phyloP scores from a whole-genome alignment of 805 yeast genomes.

The Barnettozyma siamensis region DNA sequence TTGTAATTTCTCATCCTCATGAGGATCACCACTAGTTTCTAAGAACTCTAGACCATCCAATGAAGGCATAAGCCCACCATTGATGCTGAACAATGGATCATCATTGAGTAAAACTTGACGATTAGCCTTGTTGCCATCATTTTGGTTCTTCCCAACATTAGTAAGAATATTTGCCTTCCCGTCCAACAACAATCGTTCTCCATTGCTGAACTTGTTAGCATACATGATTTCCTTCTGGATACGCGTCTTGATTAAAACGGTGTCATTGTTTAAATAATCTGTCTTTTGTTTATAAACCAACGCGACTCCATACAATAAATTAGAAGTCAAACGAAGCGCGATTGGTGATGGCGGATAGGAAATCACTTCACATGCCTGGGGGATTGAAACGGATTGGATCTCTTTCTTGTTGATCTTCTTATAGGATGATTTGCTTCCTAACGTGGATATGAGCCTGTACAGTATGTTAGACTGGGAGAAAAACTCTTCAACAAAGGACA shows the following conservation, averaged over 20 bases:
- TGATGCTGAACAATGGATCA: constrained; percentile 34
- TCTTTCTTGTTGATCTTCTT: constrained; percentile 29
- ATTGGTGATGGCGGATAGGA: constrained; percentile 17
- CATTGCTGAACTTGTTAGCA: background rate
- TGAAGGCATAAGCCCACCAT: constrained; percentile 26
- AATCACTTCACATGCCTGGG: constrained; percentile 33
- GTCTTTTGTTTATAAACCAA: constrained; percentile 43
- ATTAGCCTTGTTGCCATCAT: background rate
- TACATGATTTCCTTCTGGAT: constrained; percentile 19
- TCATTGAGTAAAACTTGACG: constrained; percentile 26
- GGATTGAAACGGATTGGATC: constrained; percentile 35
- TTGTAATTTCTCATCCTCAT: constrained; percentile 1
- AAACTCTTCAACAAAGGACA: too few species aligned
- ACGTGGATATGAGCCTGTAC: constrained; percentile 31
- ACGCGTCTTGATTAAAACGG: constrained; percentile 18
- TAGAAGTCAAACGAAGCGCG: constrained; percentile 33
- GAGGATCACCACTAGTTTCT: background rate
- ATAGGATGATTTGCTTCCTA: constrained; percentile 31
- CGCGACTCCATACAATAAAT: constrained; percentile 40
- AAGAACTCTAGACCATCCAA: constrained; percentile 17
- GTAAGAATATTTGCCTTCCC: background rate
- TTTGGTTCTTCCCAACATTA: background rate
- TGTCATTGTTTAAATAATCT: constrained; percentile 33
- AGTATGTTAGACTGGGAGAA: background rate
- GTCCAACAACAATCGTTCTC: constrained; percentile 1